Percentiles rank a stretch among this genome's conserved stretches.
These are phyloP conservation scores for Pichia rugopelliculosa DNA, from an alignment of 805 yeast species.

Conservation along the genomic window DNA sequence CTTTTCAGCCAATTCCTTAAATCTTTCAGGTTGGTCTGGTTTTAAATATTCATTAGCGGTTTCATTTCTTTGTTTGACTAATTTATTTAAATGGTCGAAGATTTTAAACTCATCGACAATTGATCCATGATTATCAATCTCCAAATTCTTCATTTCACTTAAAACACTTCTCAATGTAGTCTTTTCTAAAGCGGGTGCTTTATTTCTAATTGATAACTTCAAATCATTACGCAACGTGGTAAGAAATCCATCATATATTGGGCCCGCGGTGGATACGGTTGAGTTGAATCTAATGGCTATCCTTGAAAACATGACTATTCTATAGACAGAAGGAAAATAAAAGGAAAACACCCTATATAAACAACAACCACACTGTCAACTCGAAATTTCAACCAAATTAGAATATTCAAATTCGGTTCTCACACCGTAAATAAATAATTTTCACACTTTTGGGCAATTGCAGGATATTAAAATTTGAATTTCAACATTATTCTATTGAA, in stretches of 20 bases:
- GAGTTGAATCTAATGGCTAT: slow-evolving; percentile 20
- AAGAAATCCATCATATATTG: slow-evolving; percentile 24
- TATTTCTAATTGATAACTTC: slow-evolving; percentile 27
- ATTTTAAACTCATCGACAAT: slow-evolving; percentile 27
- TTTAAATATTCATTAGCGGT: slow-evolving; percentile 32
- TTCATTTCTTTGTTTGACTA: slow-evolving; percentile 34
- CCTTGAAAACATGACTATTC: neutral
- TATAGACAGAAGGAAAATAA: neutral
- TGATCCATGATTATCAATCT: slow-evolving; percentile 25
- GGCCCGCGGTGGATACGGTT: slow-evolving; percentile 13
- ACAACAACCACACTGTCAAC: too few relatives aligned
- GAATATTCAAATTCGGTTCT: neutral
- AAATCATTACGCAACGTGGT: slow-evolving; percentile 26
- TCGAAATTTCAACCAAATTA: neutral
- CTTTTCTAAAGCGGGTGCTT: slow-evolving; percentile 30
- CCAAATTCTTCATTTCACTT: slow-evolving; percentile 34
- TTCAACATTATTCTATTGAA: neutral
- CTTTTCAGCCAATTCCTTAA: slow-evolving; percentile 30
- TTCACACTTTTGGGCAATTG: neutral
- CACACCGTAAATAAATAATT: too few relatives aligned
- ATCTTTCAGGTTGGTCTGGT: slow-evolving; percentile 36
- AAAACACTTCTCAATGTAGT: slow-evolving; percentile 34
- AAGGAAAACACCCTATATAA: neutral
- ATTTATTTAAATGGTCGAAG: slow-evolving; percentile 28
- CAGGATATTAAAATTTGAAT: neutral